These are phyloP conservation scores for Salicornia ramosissima DNA, from an alignment of 148 eudicot species.

Conservation along the genomic window DNA sequence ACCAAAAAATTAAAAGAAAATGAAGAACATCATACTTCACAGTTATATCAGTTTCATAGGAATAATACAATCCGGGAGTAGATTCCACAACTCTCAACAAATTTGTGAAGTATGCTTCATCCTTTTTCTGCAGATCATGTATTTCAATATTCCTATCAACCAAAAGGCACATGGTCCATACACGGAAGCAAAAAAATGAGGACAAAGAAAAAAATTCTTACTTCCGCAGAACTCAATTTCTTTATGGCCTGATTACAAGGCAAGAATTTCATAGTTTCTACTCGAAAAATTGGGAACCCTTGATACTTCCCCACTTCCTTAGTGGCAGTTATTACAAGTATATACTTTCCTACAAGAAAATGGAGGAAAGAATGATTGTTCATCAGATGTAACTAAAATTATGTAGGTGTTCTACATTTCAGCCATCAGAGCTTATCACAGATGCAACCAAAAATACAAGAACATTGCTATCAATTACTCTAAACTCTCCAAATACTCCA, in stretches of 20 bases:
- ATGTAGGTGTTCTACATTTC: not conserved
- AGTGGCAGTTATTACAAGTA: conserved; percentile 73
- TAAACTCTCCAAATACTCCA: too few species aligned
- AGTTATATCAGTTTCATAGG: conserved; percentile 90
- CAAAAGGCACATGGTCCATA: conserved; percentile 1
- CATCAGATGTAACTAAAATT: not conserved
- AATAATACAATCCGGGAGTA: conserved; percentile 92
- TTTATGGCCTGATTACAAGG: conserved; percentile 61
- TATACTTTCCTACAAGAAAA: conserved; percentile 53
- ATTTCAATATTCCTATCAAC: not conserved
- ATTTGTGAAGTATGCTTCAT: conserved; percentile 80
- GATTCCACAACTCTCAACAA: conserved; percentile 78
- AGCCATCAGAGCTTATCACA: not conserved
- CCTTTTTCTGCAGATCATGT: conserved; percentile 62
- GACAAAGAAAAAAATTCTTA: conserved; percentile 31
- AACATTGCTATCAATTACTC: not conserved
- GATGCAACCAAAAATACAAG: not conserved
- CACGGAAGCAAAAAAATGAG: not conserved
- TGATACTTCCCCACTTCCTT: conserved; percentile 82
- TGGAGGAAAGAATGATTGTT: not conserved
- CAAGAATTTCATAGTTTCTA: conserved; percentile 77
- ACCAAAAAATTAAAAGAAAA: not conserved
- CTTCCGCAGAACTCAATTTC: conserved; percentile 55
- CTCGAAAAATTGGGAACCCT: conserved; percentile 76
- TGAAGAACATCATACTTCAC: conserved; percentile 51